Conservation (phyloP, 305 asterid genomes). For the Stenogyne calaminthoides region DNA sequence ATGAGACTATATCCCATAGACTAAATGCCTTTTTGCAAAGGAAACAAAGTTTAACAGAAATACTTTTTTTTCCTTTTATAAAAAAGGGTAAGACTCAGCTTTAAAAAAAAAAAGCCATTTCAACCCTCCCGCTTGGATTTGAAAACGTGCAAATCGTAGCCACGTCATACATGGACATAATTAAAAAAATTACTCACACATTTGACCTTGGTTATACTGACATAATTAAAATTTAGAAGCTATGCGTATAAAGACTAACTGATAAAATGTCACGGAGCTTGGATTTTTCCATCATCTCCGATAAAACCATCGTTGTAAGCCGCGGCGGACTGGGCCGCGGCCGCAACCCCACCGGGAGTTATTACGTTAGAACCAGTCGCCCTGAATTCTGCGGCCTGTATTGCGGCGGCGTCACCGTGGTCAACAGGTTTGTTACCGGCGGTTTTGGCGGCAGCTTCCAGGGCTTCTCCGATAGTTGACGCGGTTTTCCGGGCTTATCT, state of each 20-base stretch:
- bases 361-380: constrained; percentile 52
- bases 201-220: no score
- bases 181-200: no score
- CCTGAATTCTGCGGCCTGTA: constrained; percentile 62
- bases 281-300: constrained; percentile 50
- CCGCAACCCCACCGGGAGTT: constrained; percentile 52
- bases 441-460: constrained; percentile 52
- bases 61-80: no score
- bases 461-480: constrained; percentile 74
- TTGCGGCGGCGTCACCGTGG: constrained; percentile 72
- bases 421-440: constrained; percentile 52
- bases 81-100: no score
- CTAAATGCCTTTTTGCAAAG: no score
- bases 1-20: no score
- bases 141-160: no score
- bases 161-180: no score
- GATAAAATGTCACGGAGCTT: constrained; percentile 45
- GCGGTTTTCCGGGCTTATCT: constrained; percentile 21
- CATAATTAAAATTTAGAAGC: background rate
- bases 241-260: constrained; percentile 27
- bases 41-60: no score
- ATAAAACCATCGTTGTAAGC: constrained; percentile 48
- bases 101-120: no score
- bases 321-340: constrained; percentile 62
- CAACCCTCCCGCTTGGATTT: no score